These are phyloP conservation scores for Candida labiduridarum DNA, from an alignment of 1,139 yeast species.

Conservation along the genomic window DNA sequence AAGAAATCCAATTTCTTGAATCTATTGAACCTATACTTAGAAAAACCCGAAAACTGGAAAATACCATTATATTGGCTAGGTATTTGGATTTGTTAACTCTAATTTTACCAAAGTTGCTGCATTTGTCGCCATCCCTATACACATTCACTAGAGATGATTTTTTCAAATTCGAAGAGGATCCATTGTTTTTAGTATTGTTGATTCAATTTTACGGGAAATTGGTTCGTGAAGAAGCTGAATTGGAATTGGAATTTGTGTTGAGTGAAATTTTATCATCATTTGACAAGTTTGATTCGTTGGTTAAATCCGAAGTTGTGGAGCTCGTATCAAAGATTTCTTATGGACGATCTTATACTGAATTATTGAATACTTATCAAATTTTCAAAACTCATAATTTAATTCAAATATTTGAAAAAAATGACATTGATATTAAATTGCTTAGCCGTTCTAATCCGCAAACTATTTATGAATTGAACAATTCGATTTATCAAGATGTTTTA, in stretches of 20 bases:
- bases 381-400: slow-evolving; percentile 26
- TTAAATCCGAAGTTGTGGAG: slow-evolving; percentile 13
- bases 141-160: slow-evolving; percentile 19
- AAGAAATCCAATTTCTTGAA: slow-evolving; percentile 13
- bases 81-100: slow-evolving; percentile 23
- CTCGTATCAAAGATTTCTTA: slow-evolving; percentile 14
- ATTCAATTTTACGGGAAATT: slow-evolving; percentile 32
- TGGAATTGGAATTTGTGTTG: slow-evolving; percentile 18
- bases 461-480: slow-evolving; percentile 16
- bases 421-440: slow-evolving; percentile 25
- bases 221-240: slow-evolving; percentile 12
- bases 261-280: slow-evolving; percentile 15
- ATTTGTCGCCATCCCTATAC: slow-evolving; percentile 11
- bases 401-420: slow-evolving; percentile 17
- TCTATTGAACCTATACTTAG: slow-evolving; percentile 7
- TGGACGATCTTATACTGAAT: slow-evolving; percentile 10
- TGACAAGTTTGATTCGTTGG: slow-evolving; percentile 15
- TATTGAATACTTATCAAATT: slow-evolving; percentile 17
- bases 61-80: slow-evolving; percentile 24
- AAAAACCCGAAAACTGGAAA: slow-evolving; percentile 12
- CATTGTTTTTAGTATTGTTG: slow-evolving; percentile 27
- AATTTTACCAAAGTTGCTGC: slow-evolving; percentile 12
- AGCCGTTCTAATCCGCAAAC: slow-evolving; percentile 26
- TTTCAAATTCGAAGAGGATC: slow-evolving; percentile 24
- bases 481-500: slow-evolving; percentile 21